phyloP scores from a whole-genome alignment of 2,329 filamentous ascomycete species.

The Aspergillus puulaauensis region DNA sequence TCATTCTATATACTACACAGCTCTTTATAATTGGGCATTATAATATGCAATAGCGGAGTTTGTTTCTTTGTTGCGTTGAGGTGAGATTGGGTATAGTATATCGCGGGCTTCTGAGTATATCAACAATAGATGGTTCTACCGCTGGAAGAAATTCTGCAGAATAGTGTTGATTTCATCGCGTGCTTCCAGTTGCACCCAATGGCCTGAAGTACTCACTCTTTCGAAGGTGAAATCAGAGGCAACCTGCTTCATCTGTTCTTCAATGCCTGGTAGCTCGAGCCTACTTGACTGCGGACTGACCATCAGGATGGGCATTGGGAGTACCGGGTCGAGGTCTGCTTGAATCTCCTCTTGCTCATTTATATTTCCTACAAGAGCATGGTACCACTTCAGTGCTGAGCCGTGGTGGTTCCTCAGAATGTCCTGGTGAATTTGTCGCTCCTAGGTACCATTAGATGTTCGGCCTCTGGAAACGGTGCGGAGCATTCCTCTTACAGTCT shows the following conservation, averaged over 20 bases:
- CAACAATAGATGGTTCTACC: neutral
- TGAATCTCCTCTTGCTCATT: slow-evolving; percentile 22
- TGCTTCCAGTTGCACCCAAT: slow-evolving; percentile 28
- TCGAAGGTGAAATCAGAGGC: slow-evolving; percentile 18
- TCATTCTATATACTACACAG: neutral
- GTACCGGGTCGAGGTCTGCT: slow-evolving; percentile 11
- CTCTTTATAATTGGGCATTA: neutral
- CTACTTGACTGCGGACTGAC: slow-evolving; percentile 14
- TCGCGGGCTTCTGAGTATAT: neutral
- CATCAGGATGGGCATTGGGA: slow-evolving; percentile 22
- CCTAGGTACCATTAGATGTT: slow-evolving; percentile 11
- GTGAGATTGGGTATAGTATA: neutral
- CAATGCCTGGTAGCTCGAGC: slow-evolving; percentile 12
- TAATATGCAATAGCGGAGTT: neutral
- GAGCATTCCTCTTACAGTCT: slow-evolving; percentile 13
- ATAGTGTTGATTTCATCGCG: slow-evolving; percentile 23
- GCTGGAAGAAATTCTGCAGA: slow-evolving; percentile 17
- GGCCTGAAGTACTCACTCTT: slow-evolving; percentile 17
- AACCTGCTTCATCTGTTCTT: slow-evolving; percentile 16
- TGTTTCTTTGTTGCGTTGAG: neutral
- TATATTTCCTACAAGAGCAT: slow-evolving; percentile 19
- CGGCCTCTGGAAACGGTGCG: neutral
- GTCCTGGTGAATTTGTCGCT: slow-evolving; percentile 18
- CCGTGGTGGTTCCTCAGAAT: slow-evolving; percentile 21
- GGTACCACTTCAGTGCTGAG: slow-evolving; percentile 26